Base-by-base conservation (phyloP, 441 rosid species). In the Gossypium laxum region DNA sequence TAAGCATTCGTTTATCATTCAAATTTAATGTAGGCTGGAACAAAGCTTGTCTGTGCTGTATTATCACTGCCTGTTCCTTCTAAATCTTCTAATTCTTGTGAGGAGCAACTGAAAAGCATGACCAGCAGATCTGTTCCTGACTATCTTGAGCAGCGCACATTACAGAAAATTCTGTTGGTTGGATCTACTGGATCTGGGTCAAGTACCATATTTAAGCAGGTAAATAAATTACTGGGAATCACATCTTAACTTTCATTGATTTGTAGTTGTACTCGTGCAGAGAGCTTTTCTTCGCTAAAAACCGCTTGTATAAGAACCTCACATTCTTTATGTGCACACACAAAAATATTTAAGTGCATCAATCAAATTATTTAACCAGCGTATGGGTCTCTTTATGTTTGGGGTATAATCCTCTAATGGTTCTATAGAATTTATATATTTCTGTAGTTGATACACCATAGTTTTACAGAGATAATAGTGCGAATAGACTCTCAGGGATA, bases 201-300 rank as follows among this genome's bases (percentile, higher is more conserved):
- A 6, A 91, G 98, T 72, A 94, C 96, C 10, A 87, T 94, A 74
- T 94, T 91, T 80, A 94, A 94, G 84, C 97, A 91, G 97, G 98
- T 88, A 72, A 59, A 48, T 51, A 24, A 38, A 38, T 14, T 60
- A 54, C 66, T 73, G 64, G 67, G 73, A 67, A 59, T 57, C 54
- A 2, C 67, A 65, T 45, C 12, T 52, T 50, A 21, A 19, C 19
- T 34, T 51, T 63, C 58, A 11, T 55, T 51, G 3, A 1, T 48
- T 52, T 67, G 4, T 60, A 32, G 17, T 43, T 57, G 11, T 51
- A 28, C 45, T 71, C 21, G 19, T 45, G 58, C 54, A 14, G 48
- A 61, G 58, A 18, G n/a, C 8, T 47, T 66, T 54, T 47, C 26
- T 12, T 18, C 41, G 8, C 67, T 28, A 0, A 18, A 56, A 60